Conservation (phyloP, 805 yeast genomes). For the Saturnispora quitensis region DNA sequence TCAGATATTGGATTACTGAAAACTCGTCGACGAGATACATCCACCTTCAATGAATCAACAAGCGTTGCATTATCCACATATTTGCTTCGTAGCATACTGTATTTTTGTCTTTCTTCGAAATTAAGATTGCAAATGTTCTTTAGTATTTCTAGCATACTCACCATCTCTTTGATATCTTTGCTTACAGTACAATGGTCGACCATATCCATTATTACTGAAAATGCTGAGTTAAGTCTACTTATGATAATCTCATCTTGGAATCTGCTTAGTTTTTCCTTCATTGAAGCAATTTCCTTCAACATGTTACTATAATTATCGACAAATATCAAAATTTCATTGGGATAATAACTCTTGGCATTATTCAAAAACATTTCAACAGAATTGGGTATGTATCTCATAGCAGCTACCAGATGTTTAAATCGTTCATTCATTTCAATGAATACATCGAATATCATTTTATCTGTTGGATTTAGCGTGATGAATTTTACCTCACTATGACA, state of each 20-base stretch:
- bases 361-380: constrained; percentile 36
- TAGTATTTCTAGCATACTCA: constrained; percentile 7
- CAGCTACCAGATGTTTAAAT: constrained; percentile 43
- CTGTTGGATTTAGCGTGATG: background rate
- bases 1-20: constrained; percentile 11
- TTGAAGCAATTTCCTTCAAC: constrained; percentile 31
- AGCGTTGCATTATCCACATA: background rate
- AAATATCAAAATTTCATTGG: constrained; percentile 26
- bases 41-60: background rate
- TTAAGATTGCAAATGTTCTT: constrained; percentile 5
- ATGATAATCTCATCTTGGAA: constrained; percentile 42
- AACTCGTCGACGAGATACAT: constrained; percentile 1
- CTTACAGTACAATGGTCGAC: constrained; percentile 13
- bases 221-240: constrained; percentile 46
- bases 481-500: constrained; percentile 1
- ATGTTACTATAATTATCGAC: constrained; percentile 33
- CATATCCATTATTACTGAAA: constrained; percentile 37
- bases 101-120: constrained; percentile 2
- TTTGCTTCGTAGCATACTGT: background rate
- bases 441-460: constrained; percentile 11
- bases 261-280: constrained; percentile 32
- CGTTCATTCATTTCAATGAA: constrained; percentile 34
- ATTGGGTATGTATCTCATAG: constrained; percentile 43
- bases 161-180: background rate
- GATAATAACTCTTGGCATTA: constrained; percentile 23